phyloP scores from a whole-genome alignment of 441 rosid species.

The Mallotus japonicus region DNA sequence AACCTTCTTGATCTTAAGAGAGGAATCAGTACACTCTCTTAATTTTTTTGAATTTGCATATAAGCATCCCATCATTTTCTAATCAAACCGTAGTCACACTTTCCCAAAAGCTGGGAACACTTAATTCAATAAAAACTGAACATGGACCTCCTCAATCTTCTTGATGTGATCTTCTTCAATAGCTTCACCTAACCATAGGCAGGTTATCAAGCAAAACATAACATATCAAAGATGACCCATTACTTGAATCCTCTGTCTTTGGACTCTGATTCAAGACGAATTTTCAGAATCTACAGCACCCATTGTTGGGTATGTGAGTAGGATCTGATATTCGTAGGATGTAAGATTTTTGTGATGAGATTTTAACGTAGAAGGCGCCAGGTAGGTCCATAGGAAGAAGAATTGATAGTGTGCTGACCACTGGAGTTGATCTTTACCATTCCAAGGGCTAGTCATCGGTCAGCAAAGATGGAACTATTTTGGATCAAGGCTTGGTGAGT shows the following conservation, averaged over 20 bases:
- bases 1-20: conserved; percentile 27
- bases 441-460: conserved; percentile 25
- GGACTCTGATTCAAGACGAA: conserved; percentile 15
- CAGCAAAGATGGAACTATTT: conserved; percentile 22
- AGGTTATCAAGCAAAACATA: conserved; percentile 30
- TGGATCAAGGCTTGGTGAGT: conserved; percentile 28
- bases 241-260: conserved; percentile 9
- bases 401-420: conserved; percentile 27
- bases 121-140: conserved; percentile 17
- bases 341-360: conserved; percentile 33
- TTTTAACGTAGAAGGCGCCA: conserved; percentile 33
- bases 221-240: conserved; percentile 32
- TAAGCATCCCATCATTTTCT: conserved; percentile 27
- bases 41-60: not conserved
- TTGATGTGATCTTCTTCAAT: conserved; percentile 28
- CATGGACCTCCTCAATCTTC: conserved; percentile 28
- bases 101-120: conserved; percentile 27
- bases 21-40: conserved; percentile 19
- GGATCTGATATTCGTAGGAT: conserved; percentile 14
- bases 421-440: not conserved
- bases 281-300: conserved; percentile 29
- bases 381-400: conserved; percentile 29
- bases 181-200: conserved; percentile 41
- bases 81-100: conserved; percentile 26
- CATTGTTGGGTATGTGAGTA: conserved; percentile 29